Percentiles rank a stretch among this genome's conserved stretches.
phyloP scores from a whole-genome alignment of 129 eudicot species.

The Silybum marianum region DNA sequence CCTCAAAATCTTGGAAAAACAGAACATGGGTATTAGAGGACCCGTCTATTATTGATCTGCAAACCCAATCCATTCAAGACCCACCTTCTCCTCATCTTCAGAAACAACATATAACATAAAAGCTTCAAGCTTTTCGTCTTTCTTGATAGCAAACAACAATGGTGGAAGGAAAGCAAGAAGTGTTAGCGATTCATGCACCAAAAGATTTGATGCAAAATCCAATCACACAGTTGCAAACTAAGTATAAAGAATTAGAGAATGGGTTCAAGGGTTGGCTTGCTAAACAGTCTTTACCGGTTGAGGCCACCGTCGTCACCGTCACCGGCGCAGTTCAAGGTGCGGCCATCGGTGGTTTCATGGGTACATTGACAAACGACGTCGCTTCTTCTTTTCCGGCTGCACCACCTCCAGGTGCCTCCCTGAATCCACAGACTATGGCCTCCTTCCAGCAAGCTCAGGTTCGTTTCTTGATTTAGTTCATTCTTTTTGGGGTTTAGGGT shows the following conservation, averaged over 20 bases:
- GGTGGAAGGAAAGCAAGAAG: constrained; percentile 52
- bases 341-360: constrained; percentile 79
- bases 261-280: constrained; percentile 65
- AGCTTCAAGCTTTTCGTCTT: constrained; percentile 2
- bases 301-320: constrained; percentile 68
- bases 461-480: too few species aligned
- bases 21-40: background rate
- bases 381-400: constrained; percentile 43
- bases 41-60: background rate
- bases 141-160: constrained; percentile 22
- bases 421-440: constrained; percentile 65
- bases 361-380: constrained; percentile 58
- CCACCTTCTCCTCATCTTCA: background rate
- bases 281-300: constrained; percentile 71
- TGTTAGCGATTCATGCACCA: constrained; percentile 23
- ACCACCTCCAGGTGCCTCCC: constrained; percentile 50
- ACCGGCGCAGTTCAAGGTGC: constrained; percentile 82
- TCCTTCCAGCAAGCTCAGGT: constrained; percentile 89
- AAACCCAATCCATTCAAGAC: constrained; percentile 21
- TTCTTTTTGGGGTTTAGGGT: background rate
- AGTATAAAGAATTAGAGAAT: constrained; percentile 61
- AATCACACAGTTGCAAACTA: constrained; percentile 48
- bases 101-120: background rate
- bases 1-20: background rate
- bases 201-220: constrained; percentile 47